Evolutionary conservation across 1,139 yeast genomes (phyloP), one percentile per base, ranked within the genome.

Genomic region (Candida albicans): DNA sequence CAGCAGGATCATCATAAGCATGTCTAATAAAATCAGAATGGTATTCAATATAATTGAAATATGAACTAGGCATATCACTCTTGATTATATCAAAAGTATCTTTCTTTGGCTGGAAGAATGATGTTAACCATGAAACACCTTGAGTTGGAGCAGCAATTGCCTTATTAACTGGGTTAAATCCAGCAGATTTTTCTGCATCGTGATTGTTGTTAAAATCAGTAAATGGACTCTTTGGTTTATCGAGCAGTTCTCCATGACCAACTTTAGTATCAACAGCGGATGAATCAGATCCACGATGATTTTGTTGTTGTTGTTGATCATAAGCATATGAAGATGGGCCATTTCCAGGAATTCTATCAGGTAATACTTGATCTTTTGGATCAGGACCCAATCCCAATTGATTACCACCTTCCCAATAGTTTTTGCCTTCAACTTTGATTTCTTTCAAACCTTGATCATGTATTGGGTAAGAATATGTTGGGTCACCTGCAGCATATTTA

Each of bases 1-100:
- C 82, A 43, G 76, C 77, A 15, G 91, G 90, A 57, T 81, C 81
- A 39, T 79, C 77, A 56, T 82, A 86, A 4, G 96, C 95, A 47
- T 56, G 65, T 47, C 61, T 58, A 32, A 70, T 54, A 54, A 71
- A 73, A 24, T 68, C 74, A 6, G 67, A 62, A 45, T 70, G 67
- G 52, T 73, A 73, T 50, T 71, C 73, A 47, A 73, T 65, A 55
- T 71, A 71, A 51, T 72, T 69, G 62, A 65, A 69, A 50, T 67
- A 73, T 26, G 61, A 49, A 36, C 60, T 61, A 22, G 79, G 79
- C 74, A 73, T 67, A 8, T 54, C 53, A 7, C 54, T 53, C 52
- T 77, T 67, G 36, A 72, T 51, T 48, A 61, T 51, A 47, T 72
- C 77, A 48, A 70, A 73, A 8, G 73, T 53, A 50, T 69, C 70